phyloP scores from a whole-genome alignment of 2,329 filamentous ascomycete species.

The Ophiosphaerella herpotricha region DNA sequence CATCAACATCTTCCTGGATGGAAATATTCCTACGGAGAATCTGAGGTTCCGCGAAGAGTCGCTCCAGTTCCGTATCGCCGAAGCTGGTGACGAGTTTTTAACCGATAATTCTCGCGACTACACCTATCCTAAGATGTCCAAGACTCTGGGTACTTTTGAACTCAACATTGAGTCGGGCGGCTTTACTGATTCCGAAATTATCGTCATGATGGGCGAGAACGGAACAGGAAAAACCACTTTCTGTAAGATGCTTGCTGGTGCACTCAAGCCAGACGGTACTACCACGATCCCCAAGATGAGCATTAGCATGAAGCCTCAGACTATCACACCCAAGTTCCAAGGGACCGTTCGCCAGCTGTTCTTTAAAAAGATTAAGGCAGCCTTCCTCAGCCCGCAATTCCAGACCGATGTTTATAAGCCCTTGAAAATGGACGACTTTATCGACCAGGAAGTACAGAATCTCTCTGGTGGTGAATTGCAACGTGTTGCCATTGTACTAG shows the following conservation, averaged over 20 bases:
- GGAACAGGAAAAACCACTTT: conserved; percentile 99
- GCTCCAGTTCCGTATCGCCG: conserved; percentile 90
- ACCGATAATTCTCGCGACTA: conserved; percentile 85
- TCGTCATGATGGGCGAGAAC: conserved; percentile 99
- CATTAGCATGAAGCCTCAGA: conserved; percentile 99
- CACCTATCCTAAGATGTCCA: conserved; percentile 86
- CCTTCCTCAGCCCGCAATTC: conserved; percentile 96
- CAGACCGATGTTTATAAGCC: conserved; percentile 99
- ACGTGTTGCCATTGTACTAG: conserved; percentile 95
- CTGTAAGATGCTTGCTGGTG: conserved; percentile 93
- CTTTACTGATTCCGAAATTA: conserved; percentile 97
- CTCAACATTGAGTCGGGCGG: conserved; percentile 79
- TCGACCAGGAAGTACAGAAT: conserved; percentile 99
- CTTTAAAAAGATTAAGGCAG: conserved; percentile 99
- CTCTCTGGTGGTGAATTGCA: conserved; percentile 99
- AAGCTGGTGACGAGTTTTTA: conserved; percentile 86
- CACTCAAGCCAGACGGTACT: conserved; percentile 83
- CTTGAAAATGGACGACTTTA: conserved; percentile 98
- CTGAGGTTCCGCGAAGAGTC: conserved; percentile 97
- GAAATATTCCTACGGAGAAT: conserved; percentile 97
- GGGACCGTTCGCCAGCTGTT: conserved; percentile 97
- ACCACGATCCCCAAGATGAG: conserved; percentile 86
- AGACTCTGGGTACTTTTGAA: conserved; percentile 88
- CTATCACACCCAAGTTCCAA: conserved; percentile 97
- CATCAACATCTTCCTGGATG: conserved; percentile 99